Percentiles rank a stretch among this genome's conserved stretches.
Conservation (phyloP, 441 rosid species). For the Codiaeum variegatum region DNA sequence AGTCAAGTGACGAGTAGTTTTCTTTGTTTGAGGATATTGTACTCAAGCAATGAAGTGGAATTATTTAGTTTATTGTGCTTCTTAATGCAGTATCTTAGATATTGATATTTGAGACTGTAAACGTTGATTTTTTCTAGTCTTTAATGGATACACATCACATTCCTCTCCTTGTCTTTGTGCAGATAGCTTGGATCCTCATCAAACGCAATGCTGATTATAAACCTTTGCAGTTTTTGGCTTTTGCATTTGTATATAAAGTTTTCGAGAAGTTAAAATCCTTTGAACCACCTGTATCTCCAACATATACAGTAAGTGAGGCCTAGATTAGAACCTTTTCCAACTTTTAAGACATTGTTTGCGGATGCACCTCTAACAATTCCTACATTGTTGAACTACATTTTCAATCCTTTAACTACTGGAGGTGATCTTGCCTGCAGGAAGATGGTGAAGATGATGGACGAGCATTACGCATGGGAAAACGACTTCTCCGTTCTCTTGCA, state of each 20-base stretch:
- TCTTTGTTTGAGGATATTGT: not conserved
- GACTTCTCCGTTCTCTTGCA: slow-evolving; percentile 84
- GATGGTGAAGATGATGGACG: slow-evolving; percentile 82
- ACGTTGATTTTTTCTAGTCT: slow-evolving; percentile 1
- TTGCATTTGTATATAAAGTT: slow-evolving; percentile 80
- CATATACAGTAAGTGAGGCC: slow-evolving; percentile 53
- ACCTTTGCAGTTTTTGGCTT: slow-evolving; percentile 89
- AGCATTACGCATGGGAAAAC: slow-evolving; percentile 73
- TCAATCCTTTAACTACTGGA: slow-evolving; percentile 18
- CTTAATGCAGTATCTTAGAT: not conserved
- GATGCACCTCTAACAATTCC: not conserved
- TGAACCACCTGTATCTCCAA: slow-evolving; percentile 71
- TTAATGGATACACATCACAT: slow-evolving; percentile 10
- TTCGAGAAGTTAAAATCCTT: slow-evolving; percentile 85
- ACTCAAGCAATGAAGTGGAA: not conserved
- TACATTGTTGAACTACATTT: not conserved
- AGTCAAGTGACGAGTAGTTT: slow-evolving; percentile 5
- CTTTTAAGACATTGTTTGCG: not conserved
- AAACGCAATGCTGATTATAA: slow-evolving; percentile 76
- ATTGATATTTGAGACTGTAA: not conserved
- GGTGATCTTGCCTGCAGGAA: slow-evolving; percentile 58
- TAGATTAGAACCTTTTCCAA: not conserved
- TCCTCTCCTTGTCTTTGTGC: slow-evolving; percentile 31
- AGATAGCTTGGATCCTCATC: slow-evolving; percentile 83
- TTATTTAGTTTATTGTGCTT: not conserved